phyloP scores from a whole-genome alignment of 768 basidiomycete genomes.

The Termitomyces sp. region DNA sequence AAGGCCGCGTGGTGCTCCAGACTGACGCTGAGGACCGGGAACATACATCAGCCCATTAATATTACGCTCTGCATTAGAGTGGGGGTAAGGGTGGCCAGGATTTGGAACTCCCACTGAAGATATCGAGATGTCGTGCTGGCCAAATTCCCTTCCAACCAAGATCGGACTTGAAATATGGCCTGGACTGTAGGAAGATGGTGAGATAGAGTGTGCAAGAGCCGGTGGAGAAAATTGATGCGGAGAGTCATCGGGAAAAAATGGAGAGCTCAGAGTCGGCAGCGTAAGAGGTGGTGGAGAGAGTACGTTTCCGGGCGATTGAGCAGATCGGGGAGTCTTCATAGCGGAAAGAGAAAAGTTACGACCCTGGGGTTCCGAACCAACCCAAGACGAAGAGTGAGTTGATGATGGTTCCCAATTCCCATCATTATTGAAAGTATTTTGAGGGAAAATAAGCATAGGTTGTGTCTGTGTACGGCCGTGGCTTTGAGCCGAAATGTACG shows the following conservation, averaged over 20 bases:
- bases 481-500: constrained; percentile 6
- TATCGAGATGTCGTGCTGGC: constrained; percentile 17
- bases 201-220: constrained; percentile 12
- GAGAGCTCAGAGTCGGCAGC: constrained; percentile 53
- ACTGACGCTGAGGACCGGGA: constrained; percentile 8
- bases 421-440: not conserved
- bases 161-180: constrained; percentile 22
- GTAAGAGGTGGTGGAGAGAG: constrained; percentile 16
- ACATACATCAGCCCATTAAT: constrained; percentile 14
- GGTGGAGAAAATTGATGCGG: constrained; percentile 28
- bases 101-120: constrained; percentile 21
- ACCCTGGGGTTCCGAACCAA: constrained; percentile 6
- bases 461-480: constrained; percentile 9
- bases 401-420: constrained; percentile 9
- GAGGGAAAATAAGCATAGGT: constrained; percentile 3
- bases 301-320: constrained; percentile 12
- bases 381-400: constrained; percentile 11
- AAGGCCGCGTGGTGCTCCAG: constrained; percentile 14
- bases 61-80: constrained; percentile 9
- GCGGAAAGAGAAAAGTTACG: constrained; percentile 2
- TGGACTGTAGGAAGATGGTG: constrained; percentile 21
- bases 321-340: constrained; percentile 5
- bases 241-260: constrained; percentile 46
- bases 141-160: constrained; percentile 15
- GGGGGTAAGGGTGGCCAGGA: constrained; percentile 21